Conservation (phyloP, 257 asterid species). For the Solanum rostratum region DNA sequence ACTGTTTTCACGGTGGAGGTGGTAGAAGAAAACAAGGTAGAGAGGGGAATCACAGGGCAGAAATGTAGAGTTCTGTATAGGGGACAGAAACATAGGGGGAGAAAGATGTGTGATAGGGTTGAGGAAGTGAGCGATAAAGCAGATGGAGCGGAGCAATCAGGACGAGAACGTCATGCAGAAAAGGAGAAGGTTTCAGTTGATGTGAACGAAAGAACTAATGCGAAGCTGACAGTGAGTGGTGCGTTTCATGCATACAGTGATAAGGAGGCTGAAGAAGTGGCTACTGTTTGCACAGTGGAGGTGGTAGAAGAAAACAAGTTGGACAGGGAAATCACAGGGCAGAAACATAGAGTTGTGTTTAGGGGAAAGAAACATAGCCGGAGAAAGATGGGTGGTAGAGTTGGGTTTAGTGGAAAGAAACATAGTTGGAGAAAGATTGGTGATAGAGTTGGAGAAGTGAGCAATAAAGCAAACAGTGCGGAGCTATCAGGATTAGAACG, state of each 20-base stretch:
- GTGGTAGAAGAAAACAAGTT: background rate
- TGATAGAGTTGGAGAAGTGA: background rate
- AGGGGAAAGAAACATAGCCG: background rate
- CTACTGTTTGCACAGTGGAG: background rate
- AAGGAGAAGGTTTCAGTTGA: background rate
- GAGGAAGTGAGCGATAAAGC: background rate
- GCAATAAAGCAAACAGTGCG: background rate
- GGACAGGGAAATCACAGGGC: constrained; percentile 1
- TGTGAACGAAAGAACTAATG: background rate
- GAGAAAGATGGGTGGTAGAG: constrained; percentile 2
- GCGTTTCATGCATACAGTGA: background rate
- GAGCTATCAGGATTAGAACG: background rate
- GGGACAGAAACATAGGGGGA: background rate
- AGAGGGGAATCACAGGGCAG: constrained; percentile 4
- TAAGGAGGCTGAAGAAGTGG: background rate
- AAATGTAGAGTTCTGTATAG: constrained; percentile 8
- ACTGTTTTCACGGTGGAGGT: background rate
- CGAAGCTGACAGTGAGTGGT: background rate
- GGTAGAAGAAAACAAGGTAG: background rate
- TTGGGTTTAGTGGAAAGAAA: constrained; percentile 6
- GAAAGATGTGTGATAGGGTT: background rate
- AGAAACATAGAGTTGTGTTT: constrained; percentile 6
- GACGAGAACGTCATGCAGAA: background rate
- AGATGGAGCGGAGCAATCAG: constrained; percentile 2
- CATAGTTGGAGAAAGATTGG: background rate